These are phyloP conservation scores for Neonectria coccinea DNA, from an alignment of 2,329 filamentous ascomycete species.

Conservation along the genomic window DNA sequence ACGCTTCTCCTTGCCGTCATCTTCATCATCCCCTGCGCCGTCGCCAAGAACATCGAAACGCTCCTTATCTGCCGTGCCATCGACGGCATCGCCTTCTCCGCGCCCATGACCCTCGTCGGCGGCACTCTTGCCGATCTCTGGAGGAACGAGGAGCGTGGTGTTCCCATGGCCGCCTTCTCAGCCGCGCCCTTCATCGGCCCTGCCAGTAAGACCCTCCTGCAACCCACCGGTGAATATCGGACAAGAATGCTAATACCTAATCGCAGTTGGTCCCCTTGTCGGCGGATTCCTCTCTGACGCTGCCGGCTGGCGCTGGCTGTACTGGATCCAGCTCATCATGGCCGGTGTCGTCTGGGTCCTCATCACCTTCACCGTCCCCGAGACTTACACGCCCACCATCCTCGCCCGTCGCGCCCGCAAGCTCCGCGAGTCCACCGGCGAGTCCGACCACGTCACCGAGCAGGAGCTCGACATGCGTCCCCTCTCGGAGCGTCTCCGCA, in stretches of 20 bases:
- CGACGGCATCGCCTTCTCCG: slow-evolving; percentile 86
- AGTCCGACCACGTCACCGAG: slow-evolving; percentile 79
- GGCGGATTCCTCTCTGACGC: slow-evolving; percentile 81
- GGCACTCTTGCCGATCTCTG: slow-evolving; percentile 88
- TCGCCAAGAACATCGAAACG: slow-evolving; percentile 80
- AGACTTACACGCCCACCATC: slow-evolving; percentile 87
- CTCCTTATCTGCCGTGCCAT: slow-evolving; percentile 81
- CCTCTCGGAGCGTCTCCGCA: slow-evolving; percentile 73
- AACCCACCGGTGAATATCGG: background rate
- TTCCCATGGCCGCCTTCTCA: slow-evolving; percentile 88
- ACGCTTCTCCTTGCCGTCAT: slow-evolving; percentile 78
- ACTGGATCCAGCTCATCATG: slow-evolving; percentile 88
- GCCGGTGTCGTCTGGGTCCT: slow-evolving; percentile 76
- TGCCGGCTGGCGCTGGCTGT: slow-evolving; percentile 83
- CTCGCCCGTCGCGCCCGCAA: slow-evolving; percentile 77
- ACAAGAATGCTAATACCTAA: slow-evolving; percentile 16
- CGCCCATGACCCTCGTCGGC: slow-evolving; percentile 87
- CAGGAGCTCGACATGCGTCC: slow-evolving; percentile 81
- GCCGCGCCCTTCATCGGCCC: slow-evolving; percentile 87
- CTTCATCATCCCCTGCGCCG: slow-evolving; percentile 84
- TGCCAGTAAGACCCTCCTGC: slow-evolving; percentile 61
- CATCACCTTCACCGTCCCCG: slow-evolving; percentile 89
- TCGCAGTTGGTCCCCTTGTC: slow-evolving; percentile 73
- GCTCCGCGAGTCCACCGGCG: slow-evolving; percentile 75
- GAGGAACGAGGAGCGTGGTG: slow-evolving; percentile 84